Conservation (phyloP, 139 green algal species). For the Bryopsis sp. region DNA sequence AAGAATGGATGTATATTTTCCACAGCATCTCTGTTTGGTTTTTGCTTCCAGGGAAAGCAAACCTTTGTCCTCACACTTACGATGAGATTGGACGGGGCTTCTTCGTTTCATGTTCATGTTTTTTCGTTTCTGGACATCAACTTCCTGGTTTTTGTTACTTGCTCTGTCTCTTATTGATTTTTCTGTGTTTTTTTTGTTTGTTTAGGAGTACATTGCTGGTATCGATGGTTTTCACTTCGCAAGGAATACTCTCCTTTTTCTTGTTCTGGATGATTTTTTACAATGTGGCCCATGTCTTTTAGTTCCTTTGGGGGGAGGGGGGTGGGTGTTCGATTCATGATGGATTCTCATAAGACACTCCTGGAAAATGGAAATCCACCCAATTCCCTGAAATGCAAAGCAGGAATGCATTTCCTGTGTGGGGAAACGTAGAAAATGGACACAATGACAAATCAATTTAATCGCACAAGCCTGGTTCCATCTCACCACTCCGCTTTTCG, state of each 20-base stretch:
- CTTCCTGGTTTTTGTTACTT: too few relatives aligned
- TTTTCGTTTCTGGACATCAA: background rate
- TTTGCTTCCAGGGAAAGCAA: background rate
- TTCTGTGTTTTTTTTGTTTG: background rate
- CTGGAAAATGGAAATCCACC: too few relatives aligned
- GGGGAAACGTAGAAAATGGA: too few relatives aligned
- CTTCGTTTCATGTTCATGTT: background rate
- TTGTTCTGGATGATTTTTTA: slow-evolving; percentile 6
- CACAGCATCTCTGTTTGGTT: background rate
- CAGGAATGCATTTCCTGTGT: too few relatives aligned
- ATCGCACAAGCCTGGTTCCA: too few relatives aligned
- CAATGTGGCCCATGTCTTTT: slow-evolving; percentile 3
- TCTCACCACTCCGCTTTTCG: too few relatives aligned
- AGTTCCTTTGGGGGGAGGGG: too few relatives aligned
- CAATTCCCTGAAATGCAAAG: too few relatives aligned
- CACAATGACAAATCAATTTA: too few relatives aligned
- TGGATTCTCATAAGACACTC: too few relatives aligned
- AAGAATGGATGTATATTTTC: background rate
- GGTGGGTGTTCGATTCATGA: too few relatives aligned
- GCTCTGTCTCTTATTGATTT: background rate
- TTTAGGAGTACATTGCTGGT: background rate
- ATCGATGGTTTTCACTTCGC: background rate
- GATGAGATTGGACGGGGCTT: background rate
- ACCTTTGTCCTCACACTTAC: background rate
- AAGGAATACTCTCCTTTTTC: background rate